These are phyloP conservation scores for Aspergillus brunneoviolaceus DNA, from an alignment of 2,329 filamentous ascomycete genomes.

Conservation along the genomic window DNA sequence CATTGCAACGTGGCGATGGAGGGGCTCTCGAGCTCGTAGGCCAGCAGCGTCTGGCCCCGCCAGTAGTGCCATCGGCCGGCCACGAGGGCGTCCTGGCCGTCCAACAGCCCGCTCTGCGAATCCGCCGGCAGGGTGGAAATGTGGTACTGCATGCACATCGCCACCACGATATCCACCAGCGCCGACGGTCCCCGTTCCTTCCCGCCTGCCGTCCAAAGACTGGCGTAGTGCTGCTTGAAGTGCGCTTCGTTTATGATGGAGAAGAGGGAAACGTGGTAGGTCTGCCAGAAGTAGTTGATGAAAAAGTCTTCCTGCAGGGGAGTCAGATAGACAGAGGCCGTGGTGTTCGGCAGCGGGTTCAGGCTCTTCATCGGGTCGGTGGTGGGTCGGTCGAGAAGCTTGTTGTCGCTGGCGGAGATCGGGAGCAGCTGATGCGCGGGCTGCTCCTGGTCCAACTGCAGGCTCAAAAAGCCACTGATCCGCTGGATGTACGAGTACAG, in stretches of 20 bases:
- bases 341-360: neutral
- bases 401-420: slow-evolving; percentile 22
- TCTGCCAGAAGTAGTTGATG: slow-evolving; percentile 21
- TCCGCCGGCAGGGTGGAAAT: slow-evolving; percentile 7
- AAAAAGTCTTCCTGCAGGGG: slow-evolving; percentile 24
- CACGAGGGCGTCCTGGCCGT: neutral
- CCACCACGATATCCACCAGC: slow-evolving; percentile 23
- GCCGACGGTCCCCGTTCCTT: slow-evolving; percentile 16
- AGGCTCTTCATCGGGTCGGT: slow-evolving; percentile 8
- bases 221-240: slow-evolving; percentile 22
- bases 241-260: slow-evolving; percentile 21
- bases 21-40: slow-evolving; percentile 7
- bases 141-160: slow-evolving; percentile 24
- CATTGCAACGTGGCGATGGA: slow-evolving; percentile 7
- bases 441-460: slow-evolving; percentile 34
- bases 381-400: slow-evolving; percentile 9
- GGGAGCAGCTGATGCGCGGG: slow-evolving; percentile 32
- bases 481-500: slow-evolving; percentile 4
- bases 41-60: slow-evolving; percentile 1
- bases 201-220: slow-evolving; percentile 12
- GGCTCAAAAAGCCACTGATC: neutral
- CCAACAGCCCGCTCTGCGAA: neutral
- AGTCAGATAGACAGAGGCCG: slow-evolving; percentile 6
- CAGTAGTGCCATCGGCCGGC: slow-evolving; percentile 10
- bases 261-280: slow-evolving; percentile 17